Conservation (phyloP, 2,329 filamentous ascomycete genomes). For the Aureobasidium sp. region DNA sequence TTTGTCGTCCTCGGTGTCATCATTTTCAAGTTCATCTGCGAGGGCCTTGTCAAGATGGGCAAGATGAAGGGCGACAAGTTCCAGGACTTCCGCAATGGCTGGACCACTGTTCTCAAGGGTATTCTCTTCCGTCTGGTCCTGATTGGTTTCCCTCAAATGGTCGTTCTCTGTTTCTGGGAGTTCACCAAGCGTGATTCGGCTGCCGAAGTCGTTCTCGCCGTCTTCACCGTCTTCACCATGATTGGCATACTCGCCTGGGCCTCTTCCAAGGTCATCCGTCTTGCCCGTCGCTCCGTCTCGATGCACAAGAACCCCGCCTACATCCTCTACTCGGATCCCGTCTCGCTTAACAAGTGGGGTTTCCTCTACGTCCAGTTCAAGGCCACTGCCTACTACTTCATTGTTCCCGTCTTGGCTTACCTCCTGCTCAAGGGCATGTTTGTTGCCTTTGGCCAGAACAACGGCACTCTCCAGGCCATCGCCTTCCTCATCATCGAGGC, state of each 20-base stretch:
- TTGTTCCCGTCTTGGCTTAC: conserved; percentile 71
- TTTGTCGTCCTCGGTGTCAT: conserved; percentile 66
- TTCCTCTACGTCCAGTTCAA: conserved; percentile 97
- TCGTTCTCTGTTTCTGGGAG: conserved; percentile 88
- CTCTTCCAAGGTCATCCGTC: conserved; percentile 78
- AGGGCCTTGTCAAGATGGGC: conserved; percentile 64
- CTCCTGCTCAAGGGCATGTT: conserved; percentile 84
- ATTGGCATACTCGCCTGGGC: conserved; percentile 74
- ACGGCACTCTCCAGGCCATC: conserved; percentile 67
- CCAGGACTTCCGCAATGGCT: conserved; percentile 87
- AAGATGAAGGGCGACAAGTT: conserved; percentile 83
- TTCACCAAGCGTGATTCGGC: conserved; percentile 79
- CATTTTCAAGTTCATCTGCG: conserved; percentile 74
- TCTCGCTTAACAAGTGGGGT: conserved; percentile 92
- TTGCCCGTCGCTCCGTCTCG: conserved; percentile 77
- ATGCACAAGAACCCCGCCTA: conserved; percentile 97
- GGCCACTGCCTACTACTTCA: conserved; percentile 92
- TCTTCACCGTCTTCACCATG: conserved; percentile 83
- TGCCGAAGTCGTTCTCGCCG: conserved; percentile 76
- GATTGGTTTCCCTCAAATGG: conserved; percentile 87
- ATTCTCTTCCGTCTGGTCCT: conserved; percentile 82
- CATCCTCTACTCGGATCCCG: conserved; percentile 93
- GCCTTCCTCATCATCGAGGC: conserved; percentile 79
- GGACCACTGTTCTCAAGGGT: conserved; percentile 86
- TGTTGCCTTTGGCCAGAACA: conserved; percentile 70